Evolutionary conservation across 441 rosid species (phyloP).

Genomic region (Adansonia madagascariensis): DNA sequence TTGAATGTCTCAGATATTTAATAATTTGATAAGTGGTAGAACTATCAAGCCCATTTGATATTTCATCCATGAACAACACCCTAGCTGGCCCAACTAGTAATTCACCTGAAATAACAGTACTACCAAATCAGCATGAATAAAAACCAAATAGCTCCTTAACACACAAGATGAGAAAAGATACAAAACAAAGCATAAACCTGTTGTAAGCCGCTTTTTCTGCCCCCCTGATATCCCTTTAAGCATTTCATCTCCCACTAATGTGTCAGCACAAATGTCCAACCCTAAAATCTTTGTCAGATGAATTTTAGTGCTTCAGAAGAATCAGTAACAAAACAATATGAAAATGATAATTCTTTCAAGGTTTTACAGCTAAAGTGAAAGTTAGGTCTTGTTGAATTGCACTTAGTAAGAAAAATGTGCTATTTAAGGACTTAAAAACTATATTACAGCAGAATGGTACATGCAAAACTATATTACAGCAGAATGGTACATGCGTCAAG

Average conservation of each 20-base stretch:
- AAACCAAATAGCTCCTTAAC: conserved; percentile 20
- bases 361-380: neutral
- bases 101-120: conserved; percentile 63
- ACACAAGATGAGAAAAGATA: conserved; percentile 6
- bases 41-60: conserved; percentile 95
- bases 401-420: neutral
- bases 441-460: neutral
- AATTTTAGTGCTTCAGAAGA: conserved; percentile 54
- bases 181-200: conserved; percentile 51
- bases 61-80: conserved; percentile 96
- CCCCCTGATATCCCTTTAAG: conserved; percentile 95
- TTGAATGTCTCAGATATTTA: conserved; percentile 85
- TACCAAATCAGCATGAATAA: conserved; percentile 28
- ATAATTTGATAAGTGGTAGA: conserved; percentile 89
- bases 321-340: neutral
- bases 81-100: conserved; percentile 94
- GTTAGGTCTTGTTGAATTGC: conserved; percentile 7
- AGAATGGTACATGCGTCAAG: conserved; percentile 20
- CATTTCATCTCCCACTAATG: conserved; percentile 94
- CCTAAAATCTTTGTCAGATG: conserved; percentile 92
- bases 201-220: conserved; percentile 91
- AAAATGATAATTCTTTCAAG: conserved; percentile 7
- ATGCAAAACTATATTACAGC: conserved; percentile 22
- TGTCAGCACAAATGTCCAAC: conserved; percentile 85
- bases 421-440: conserved; percentile 16